Percentiles rank a stretch among this genome's conserved stretches.
Conservation (phyloP, 441 rosid species). For the Corymbia calophylla region DNA sequence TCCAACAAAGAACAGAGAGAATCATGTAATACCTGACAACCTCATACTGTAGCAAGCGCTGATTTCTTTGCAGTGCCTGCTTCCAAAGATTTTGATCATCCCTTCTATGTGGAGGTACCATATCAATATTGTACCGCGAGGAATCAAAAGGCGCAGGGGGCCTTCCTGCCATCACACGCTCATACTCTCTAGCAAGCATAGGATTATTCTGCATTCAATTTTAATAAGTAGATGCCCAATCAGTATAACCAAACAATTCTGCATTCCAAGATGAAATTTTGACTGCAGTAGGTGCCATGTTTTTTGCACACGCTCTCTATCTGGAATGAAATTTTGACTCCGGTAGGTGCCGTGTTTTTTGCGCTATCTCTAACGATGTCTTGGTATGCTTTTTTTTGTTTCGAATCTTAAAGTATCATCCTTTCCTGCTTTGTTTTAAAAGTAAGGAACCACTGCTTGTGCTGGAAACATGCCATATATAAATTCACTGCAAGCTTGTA, state of each 20-base stretch:
- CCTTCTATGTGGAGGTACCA: conserved; percentile 55
- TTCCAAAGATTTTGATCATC: conserved; percentile 91
- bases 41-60: conserved; percentile 79
- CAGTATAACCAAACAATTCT: neutral
- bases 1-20: neutral
- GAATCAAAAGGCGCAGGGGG: conserved; percentile 75
- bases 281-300: neutral
- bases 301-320: neutral
- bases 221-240: neutral
- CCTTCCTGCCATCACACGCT: conserved; percentile 88
- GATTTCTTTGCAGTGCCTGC: conserved; percentile 70
- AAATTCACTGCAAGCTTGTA: neutral
- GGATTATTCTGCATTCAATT: conserved; percentile 53
- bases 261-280: neutral
- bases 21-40: conserved; percentile 39
- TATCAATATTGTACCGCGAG: conserved; percentile 64
- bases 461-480: neutral
- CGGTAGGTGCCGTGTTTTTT: neutral
- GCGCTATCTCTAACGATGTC: neutral
- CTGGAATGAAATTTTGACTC: neutral
- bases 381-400: neutral
- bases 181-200: conserved; percentile 79
- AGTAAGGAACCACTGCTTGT: neutral
- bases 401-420: neutral
- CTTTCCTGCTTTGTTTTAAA: neutral